phyloP scores from a whole-genome alignment of 2,329 filamentous ascomycete genomes.

The Botryotinia convoluta region DNA sequence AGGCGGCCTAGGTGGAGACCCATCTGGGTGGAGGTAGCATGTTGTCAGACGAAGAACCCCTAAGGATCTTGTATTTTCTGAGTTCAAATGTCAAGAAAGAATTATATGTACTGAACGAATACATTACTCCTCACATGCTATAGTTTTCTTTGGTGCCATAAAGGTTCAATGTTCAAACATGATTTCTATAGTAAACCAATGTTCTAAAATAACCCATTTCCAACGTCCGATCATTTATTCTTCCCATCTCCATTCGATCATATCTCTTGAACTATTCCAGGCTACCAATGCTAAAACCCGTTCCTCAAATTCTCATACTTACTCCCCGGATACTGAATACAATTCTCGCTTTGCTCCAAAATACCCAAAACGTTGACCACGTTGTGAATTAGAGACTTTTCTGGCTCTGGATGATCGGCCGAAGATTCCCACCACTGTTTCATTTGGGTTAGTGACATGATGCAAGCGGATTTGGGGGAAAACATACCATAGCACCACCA shows the following conservation, averaged over 20 bases:
- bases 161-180: too few species aligned
- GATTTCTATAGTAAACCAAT: not conserved
- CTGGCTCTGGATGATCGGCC: slow-evolving; percentile 61
- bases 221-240: not conserved
- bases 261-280: not conserved
- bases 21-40: not conserved
- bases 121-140: not conserved
- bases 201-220: not conserved
- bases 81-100: not conserved
- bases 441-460: not conserved
- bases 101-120: not conserved
- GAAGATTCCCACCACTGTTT: slow-evolving; percentile 72
- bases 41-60: not conserved
- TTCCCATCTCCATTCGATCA: not conserved
- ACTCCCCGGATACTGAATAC: slow-evolving; percentile 59
- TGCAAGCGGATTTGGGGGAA: too few species aligned
- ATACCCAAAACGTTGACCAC: slow-evolving; percentile 56
- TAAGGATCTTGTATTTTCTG: not conserved
- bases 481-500: slow-evolving; percentile 72
- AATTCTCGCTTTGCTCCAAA: slow-evolving; percentile 58
- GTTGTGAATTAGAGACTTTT: slow-evolving; percentile 65
- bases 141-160: not conserved
- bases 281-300: slow-evolving; percentile 49
- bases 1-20: not conserved
- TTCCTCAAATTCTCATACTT: slow-evolving; percentile 69